A percentile compares a stretch with the other conserved stretches of the same genome.
Conservation (phyloP, 2,329 filamentous ascomycete species). For the Aspergillus caelatus region DNA sequence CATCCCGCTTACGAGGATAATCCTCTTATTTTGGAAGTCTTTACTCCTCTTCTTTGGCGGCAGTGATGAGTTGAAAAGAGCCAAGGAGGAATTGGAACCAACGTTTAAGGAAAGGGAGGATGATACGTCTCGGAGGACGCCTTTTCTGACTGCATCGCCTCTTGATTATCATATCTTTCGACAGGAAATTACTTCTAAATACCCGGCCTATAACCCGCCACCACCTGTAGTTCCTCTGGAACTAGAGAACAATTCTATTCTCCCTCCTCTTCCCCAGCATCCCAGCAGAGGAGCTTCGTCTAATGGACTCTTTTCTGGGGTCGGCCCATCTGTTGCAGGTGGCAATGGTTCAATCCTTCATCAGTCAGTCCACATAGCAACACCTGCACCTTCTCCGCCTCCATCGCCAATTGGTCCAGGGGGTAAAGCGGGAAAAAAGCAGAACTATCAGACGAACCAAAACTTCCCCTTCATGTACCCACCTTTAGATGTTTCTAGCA, state of each 20-base stretch:
- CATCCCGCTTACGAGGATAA: slow-evolving; percentile 67
- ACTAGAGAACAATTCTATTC: slow-evolving; percentile 84
- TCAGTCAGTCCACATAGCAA: slow-evolving; percentile 98
- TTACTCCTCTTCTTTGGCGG: slow-evolving; percentile 85
- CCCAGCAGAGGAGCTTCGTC: slow-evolving; percentile 63
- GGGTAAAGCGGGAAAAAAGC: slow-evolving; percentile 94
- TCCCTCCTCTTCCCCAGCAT: slow-evolving; percentile 81
- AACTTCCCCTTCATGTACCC: slow-evolving; percentile 98
- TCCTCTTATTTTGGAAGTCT: slow-evolving; percentile 89
- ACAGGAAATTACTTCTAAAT: slow-evolving; percentile 96
- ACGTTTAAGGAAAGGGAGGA: slow-evolving; percentile 52
- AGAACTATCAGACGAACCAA: slow-evolving; percentile 99
- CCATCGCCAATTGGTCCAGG: slow-evolving; percentile 82
- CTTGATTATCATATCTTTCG: slow-evolving; percentile 95
- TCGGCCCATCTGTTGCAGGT: slow-evolving; percentile 50
- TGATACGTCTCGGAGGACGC: slow-evolving; percentile 62
- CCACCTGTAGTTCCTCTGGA: slow-evolving; percentile 81
- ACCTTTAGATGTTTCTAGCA: slow-evolving; percentile 84
- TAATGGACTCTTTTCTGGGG: slow-evolving; percentile 63
- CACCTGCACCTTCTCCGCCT: slow-evolving; percentile 90
- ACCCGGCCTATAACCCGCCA: slow-evolving; percentile 92
- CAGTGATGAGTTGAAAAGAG: slow-evolving; percentile 68
- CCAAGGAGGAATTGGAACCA: slow-evolving; percentile 69
- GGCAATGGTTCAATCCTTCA: slow-evolving; percentile 75
- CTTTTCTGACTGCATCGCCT: slow-evolving; percentile 88